Evolutionary conservation across 768 basidiomycete genomes (phyloP).

Genomic region (Postia placenta): DNA sequence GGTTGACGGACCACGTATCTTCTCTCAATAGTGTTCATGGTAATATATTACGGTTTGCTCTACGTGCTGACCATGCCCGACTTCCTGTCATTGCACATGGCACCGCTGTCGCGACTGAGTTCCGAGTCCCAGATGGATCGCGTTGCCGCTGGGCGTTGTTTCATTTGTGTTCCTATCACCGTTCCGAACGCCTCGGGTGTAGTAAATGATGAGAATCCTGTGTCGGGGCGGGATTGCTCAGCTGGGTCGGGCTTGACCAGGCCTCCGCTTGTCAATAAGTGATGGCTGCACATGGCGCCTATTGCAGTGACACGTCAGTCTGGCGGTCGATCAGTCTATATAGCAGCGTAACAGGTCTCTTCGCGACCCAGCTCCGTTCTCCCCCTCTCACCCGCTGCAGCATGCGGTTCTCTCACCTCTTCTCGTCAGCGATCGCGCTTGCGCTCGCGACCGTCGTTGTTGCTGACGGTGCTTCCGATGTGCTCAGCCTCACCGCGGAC

Average conservation of each 20-base stretch:
- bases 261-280: too few relatives aligned
- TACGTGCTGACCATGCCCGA: not conserved
- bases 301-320: constrained; percentile 40
- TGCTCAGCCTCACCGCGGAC: constrained; percentile 64
- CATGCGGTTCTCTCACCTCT: constrained; percentile 59
- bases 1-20: not conserved
- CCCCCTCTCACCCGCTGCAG: constrained; percentile 2
- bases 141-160: too few relatives aligned
- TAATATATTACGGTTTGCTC: not conserved
- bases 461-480: constrained; percentile 65
- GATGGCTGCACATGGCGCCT: not conserved
- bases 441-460: constrained; percentile 51
- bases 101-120: too few relatives aligned
- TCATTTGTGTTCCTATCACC: too few relatives aligned
- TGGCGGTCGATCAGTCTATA: not conserved
- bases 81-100: not conserved
- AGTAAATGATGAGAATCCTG: too few relatives aligned
- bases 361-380: not conserved
- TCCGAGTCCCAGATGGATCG: too few relatives aligned
- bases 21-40: not conserved
- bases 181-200: too few relatives aligned
- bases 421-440: constrained; percentile 47
- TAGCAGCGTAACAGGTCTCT: not conserved
- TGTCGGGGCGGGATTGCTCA: too few relatives aligned
- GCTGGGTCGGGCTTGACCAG: too few relatives aligned